phyloP scores from a whole-genome alignment of 345 rosid genomes.

The Salix purpurea region DNA sequence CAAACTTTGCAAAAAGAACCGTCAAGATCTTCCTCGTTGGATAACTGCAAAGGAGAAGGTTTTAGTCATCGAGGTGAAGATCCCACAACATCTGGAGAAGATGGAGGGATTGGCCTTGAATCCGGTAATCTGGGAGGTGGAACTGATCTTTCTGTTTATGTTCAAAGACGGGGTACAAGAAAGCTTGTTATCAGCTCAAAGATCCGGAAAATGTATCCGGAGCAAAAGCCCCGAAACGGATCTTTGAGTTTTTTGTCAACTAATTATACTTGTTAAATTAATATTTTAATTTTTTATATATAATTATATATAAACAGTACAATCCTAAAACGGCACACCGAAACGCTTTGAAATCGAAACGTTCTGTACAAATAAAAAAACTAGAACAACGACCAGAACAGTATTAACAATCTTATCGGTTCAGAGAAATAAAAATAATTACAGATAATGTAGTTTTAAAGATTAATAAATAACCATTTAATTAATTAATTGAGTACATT shows the following conservation, averaged over 20 bases:
- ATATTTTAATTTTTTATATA: too few species aligned
- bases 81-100: conserved; percentile 79
- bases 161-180: conserved; percentile 47
- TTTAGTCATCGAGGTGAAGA: conserved; percentile 43
- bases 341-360: rapidly evolving
- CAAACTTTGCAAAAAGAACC: conserved; percentile 21
- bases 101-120: conserved; percentile 38
- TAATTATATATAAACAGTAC: too few species aligned
- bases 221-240: conserved; percentile 46
- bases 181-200: conserved; percentile 60
- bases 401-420: too few species aligned
- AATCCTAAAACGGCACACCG: rapidly evolving
- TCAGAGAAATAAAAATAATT: too few species aligned
- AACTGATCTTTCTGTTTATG: conserved; percentile 33
- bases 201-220: conserved; percentile 60
- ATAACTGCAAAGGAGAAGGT: conserved; percentile 28
- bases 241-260: too few species aligned
- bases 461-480: too few species aligned
- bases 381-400: too few species aligned
- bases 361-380: too few species aligned
- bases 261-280: too few species aligned
- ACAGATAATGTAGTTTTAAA: too few species aligned
- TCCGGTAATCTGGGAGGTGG: conserved; percentile 26
- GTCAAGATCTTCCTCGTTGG: conserved; percentile 26
- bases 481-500: too few species aligned